Percentiles rank a stretch among this genome's conserved stretches.
These are phyloP conservation scores for Pochonia chlamydosporia DNA, from an alignment of 2,329 filamentous ascomycete species.

Conservation along the genomic window DNA sequence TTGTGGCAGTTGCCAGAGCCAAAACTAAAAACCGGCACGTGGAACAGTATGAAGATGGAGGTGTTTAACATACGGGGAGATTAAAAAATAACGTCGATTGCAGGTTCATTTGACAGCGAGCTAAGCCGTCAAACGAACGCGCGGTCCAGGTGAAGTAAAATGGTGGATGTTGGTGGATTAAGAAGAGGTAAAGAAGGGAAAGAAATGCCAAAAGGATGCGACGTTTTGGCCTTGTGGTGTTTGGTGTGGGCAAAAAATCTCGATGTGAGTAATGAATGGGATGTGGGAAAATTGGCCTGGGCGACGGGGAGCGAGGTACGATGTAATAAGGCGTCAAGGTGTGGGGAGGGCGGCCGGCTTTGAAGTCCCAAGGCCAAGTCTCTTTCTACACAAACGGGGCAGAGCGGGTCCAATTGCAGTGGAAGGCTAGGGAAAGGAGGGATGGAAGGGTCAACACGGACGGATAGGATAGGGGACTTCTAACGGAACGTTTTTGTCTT, in stretches of 20 bases:
- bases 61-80: slow-evolving; percentile 60
- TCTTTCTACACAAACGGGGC: too few species aligned
- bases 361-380: too few species aligned
- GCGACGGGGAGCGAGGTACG: slow-evolving; percentile 2
- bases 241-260: slow-evolving; percentile 5
- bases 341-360: too few species aligned
- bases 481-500: too few species aligned
- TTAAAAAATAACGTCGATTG: slow-evolving; percentile 57
- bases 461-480: too few species aligned
- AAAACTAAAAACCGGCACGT: not conserved
- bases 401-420: too few species aligned
- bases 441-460: too few species aligned
- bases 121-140: slow-evolving; percentile 88
- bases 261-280: not conserved
- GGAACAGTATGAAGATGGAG: not conserved
- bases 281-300: not conserved
- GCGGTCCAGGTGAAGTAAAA: slow-evolving; percentile 39
- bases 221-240: slow-evolving; percentile 6
- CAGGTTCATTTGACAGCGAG: slow-evolving; percentile 98
- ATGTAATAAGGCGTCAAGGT: not conserved
- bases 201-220: slow-evolving; percentile 1
- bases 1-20: not conserved
- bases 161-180: slow-evolving; percentile 8
- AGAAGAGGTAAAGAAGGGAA: slow-evolving; percentile 11
- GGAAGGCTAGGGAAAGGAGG: too few species aligned